phyloP scores from a whole-genome alignment of 169 alveolate genomes.

The Eimeria praecox region DNA sequence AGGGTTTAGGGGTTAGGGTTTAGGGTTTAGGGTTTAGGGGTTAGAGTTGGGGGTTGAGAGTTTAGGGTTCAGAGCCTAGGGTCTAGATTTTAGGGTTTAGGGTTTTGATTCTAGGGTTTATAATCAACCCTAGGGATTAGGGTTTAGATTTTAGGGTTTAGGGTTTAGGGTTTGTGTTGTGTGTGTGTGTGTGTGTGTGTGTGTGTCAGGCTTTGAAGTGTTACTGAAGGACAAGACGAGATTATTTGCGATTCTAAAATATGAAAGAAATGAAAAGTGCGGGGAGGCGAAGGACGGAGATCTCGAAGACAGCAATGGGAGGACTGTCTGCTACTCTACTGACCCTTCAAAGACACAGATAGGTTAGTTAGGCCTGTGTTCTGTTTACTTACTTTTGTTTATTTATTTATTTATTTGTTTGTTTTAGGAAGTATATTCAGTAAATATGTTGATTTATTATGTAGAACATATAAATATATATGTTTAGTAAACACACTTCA shows the following conservation, averaged over 20 bases:
- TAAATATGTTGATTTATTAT: too few relatives aligned
- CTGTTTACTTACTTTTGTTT: not conserved
- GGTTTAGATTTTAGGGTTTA: not conserved
- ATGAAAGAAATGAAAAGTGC: constrained; percentile 50
- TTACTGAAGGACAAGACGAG: constrained; percentile 39
- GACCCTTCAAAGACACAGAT: constrained; percentile 83
- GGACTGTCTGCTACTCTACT: constrained; percentile 84
- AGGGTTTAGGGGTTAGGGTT: not conserved
- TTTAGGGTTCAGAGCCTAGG: too few relatives aligned
- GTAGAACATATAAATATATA: too few relatives aligned
- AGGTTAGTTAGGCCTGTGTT: constrained; percentile 77
- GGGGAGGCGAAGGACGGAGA: constrained; percentile 84
- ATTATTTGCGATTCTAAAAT: constrained; percentile 83
- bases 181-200: not conserved
- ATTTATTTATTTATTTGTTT: not conserved
- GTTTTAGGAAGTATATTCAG: too few relatives aligned
- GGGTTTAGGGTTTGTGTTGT: not conserved
- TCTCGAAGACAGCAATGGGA: constrained; percentile 81
- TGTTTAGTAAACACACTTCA: too few relatives aligned
- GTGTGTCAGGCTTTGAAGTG: constrained; percentile 82
- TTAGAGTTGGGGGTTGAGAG: not conserved
- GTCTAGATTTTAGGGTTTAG: too few relatives aligned
- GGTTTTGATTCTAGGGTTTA: not conserved
- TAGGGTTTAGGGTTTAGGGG: not conserved
- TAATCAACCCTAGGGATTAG: not conserved